These are phyloP conservation scores for Bipolaris cookei DNA, from an alignment of 2,329 filamentous ascomycete genomes.

Conservation along the genomic window DNA sequence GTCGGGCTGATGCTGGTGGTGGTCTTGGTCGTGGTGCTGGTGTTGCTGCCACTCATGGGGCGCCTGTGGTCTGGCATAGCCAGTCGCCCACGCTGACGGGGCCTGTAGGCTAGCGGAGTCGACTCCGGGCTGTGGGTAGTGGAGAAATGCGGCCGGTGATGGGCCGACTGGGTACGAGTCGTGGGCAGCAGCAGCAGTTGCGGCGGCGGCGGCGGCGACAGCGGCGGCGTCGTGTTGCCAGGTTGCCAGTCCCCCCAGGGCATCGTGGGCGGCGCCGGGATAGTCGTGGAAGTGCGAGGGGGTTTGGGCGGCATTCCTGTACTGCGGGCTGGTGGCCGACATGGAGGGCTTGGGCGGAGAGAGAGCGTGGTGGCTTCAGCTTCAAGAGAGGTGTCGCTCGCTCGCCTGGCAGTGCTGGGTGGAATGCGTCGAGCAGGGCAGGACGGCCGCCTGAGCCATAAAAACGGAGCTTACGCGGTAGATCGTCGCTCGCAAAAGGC, in stretches of 20 bases:
- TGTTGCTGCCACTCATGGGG: slow-evolving; percentile 27
- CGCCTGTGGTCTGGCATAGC: slow-evolving; percentile 22
- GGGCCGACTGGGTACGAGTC: slow-evolving; percentile 33
- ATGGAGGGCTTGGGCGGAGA: slow-evolving; percentile 37
- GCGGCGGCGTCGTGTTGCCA: slow-evolving; percentile 29
- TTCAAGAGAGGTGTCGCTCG: slow-evolving; percentile 28
- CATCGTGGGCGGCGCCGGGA: slow-evolving; percentile 28
- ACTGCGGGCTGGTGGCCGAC: slow-evolving; percentile 40
- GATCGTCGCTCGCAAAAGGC: slow-evolving; percentile 25
- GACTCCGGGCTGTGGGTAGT: slow-evolving; percentile 33
- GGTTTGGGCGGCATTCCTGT: slow-evolving; percentile 36
- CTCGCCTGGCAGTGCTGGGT: slow-evolving; percentile 25
- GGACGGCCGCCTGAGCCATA: slow-evolving; percentile 30
- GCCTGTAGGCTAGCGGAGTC: slow-evolving; percentile 33
- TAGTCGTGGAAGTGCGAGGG: slow-evolving; percentile 39
- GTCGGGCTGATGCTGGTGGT: slow-evolving; percentile 14
- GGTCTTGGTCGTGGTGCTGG: not conserved
- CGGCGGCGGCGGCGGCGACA: not conserved
- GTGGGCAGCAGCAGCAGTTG: slow-evolving; percentile 15
- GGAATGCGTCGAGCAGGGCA: slow-evolving; percentile 26
- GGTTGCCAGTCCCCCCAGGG: slow-evolving; percentile 34
- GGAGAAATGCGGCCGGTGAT: slow-evolving; percentile 31
- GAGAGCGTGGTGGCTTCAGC: slow-evolving; percentile 34
- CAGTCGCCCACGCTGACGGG: slow-evolving; percentile 29
- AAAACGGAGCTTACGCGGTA: slow-evolving; percentile 26